These are phyloP conservation scores for Fusarium sp. DNA, from an alignment of 2,329 filamentous ascomycete species.

Conservation along the genomic window DNA sequence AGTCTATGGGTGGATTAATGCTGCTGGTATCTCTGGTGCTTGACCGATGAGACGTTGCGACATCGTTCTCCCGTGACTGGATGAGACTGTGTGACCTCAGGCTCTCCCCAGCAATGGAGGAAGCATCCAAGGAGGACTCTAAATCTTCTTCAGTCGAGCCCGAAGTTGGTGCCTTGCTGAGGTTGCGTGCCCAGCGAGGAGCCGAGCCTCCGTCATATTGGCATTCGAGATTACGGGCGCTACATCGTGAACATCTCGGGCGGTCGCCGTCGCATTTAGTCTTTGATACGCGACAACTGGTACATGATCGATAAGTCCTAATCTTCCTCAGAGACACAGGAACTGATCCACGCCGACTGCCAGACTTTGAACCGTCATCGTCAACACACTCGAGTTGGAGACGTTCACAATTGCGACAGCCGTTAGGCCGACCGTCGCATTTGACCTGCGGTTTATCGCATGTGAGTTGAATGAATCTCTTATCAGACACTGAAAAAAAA, in stretches of 20 bases:
- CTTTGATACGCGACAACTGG: conserved; percentile 53
- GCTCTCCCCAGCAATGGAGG: conserved; percentile 29
- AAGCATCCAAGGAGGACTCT: conserved; percentile 29
- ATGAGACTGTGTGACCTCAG: conserved; percentile 40
- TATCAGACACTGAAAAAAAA: not conserved
- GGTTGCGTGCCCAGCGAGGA: conserved; percentile 50
- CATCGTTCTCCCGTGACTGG: conserved; percentile 39
- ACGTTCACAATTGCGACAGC: conserved; percentile 55
- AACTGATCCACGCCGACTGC: conserved; percentile 35
- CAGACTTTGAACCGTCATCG: conserved; percentile 46
- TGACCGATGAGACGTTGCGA: conserved; percentile 29
- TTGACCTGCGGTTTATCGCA: conserved; percentile 47
- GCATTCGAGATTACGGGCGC: conserved; percentile 48
- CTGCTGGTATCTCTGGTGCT: conserved; percentile 35
- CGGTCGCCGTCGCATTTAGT: conserved; percentile 55
- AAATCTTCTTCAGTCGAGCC: conserved; percentile 38
- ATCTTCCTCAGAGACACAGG: conserved; percentile 50
- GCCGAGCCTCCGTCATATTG: conserved; percentile 52
- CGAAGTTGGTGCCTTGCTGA: conserved; percentile 42
- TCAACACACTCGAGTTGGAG: conserved; percentile 54
- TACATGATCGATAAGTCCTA: conserved; percentile 54
- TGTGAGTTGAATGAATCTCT: conserved; percentile 18
- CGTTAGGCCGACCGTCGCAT: conserved; percentile 54
- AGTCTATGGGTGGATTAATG: conserved; percentile 36
- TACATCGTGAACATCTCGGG: conserved; percentile 51